Conservation (phyloP, 352 stramenopile genomes). For the Phytophthora pseudosyringae region DNA sequence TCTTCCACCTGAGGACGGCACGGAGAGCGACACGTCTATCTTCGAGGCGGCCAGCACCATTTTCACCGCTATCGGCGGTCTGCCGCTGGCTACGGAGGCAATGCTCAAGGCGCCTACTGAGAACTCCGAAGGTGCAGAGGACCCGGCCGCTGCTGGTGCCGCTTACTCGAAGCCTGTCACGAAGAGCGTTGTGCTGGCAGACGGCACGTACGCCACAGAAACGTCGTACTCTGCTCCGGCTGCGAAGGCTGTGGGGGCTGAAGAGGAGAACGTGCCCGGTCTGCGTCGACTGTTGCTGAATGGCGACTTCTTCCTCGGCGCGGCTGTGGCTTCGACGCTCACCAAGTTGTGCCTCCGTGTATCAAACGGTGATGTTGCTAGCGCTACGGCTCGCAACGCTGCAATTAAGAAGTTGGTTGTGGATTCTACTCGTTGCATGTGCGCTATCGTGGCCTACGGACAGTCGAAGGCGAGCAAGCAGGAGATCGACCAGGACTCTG, state of each 20-base stretch:
- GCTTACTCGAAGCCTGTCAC: slow-evolving; percentile 92
- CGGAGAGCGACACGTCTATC: slow-evolving; percentile 79
- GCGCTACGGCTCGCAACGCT: slow-evolving; percentile 49
- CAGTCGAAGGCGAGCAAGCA: slow-evolving; percentile 81
- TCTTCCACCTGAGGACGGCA: slow-evolving; percentile 44
- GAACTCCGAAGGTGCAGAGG: slow-evolving; percentile 27
- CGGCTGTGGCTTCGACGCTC: slow-evolving; percentile 92
- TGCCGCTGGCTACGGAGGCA: slow-evolving; percentile 72
- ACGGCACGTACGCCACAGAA: slow-evolving; percentile 99
- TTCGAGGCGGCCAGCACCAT: slow-evolving; percentile 86
- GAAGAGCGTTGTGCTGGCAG: slow-evolving; percentile 98
- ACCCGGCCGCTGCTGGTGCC: slow-evolving; percentile 37
- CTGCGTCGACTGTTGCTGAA: slow-evolving; percentile 91
- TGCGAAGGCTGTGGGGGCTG: slow-evolving; percentile 41
- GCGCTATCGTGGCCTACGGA: slow-evolving; percentile 74
- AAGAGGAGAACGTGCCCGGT: slow-evolving; percentile 71
- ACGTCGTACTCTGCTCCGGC: slow-evolving; percentile 86
- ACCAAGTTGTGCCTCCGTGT: slow-evolving; percentile 97
- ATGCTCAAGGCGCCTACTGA: slow-evolving; percentile 52
- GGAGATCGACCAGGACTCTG: slow-evolving; percentile 94
- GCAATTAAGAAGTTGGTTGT: slow-evolving; percentile 76
- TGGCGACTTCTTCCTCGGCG: slow-evolving; percentile 98
- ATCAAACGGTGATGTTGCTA: slow-evolving; percentile 57
- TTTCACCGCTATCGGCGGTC: slow-evolving; percentile 81
- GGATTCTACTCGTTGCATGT: slow-evolving; percentile 78